A percentile compares a stretch with the other conserved stretches of the same genome.
phyloP scores from a whole-genome alignment of 2,329 filamentous ascomycete species.

The Paraphoma sp. region DNA sequence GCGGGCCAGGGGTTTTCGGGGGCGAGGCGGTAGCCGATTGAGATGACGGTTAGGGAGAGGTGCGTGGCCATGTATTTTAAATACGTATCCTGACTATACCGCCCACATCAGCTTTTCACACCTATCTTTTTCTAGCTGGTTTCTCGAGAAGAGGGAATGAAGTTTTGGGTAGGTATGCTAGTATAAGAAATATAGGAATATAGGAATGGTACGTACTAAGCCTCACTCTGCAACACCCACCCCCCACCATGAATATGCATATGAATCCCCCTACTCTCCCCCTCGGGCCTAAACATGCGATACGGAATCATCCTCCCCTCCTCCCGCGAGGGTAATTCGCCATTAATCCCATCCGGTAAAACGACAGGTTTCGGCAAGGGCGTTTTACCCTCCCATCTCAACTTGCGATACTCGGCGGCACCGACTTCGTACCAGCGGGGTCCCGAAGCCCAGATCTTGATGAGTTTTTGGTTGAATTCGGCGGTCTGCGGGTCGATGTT shows the following conservation, averaged over 20 bases:
- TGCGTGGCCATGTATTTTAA: slow-evolving; percentile 59
- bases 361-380: slow-evolving; percentile 56
- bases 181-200: no score
- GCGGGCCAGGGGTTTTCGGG: slow-evolving; percentile 66
- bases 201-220: slow-evolving; percentile 21
- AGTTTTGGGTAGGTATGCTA: no score
- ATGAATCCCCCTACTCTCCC: slow-evolving; percentile 54
- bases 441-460: slow-evolving; percentile 50
- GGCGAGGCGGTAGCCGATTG: slow-evolving; percentile 65
- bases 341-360: slow-evolving; percentile 56
- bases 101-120: slow-evolving; percentile 2
- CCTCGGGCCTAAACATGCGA: slow-evolving; percentile 59
- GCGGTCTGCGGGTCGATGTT: slow-evolving; percentile 50
- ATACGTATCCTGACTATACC: slow-evolving; percentile 53
- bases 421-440: slow-evolving; percentile 64
- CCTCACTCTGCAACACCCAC: slow-evolving; percentile 53
- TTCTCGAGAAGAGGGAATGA: no score
- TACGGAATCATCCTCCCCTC: slow-evolving; percentile 58
- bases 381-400: slow-evolving; percentile 62
- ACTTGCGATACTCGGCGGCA: slow-evolving; percentile 60
- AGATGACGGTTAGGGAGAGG: slow-evolving; percentile 58
- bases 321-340: slow-evolving; percentile 61
- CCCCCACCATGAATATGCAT: slow-evolving; percentile 64
- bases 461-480: slow-evolving; percentile 54
- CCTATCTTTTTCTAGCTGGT: no score